phyloP scores from a whole-genome alignment of 108 stramenopile genomes.

The Nitzschia putrida region DNA sequence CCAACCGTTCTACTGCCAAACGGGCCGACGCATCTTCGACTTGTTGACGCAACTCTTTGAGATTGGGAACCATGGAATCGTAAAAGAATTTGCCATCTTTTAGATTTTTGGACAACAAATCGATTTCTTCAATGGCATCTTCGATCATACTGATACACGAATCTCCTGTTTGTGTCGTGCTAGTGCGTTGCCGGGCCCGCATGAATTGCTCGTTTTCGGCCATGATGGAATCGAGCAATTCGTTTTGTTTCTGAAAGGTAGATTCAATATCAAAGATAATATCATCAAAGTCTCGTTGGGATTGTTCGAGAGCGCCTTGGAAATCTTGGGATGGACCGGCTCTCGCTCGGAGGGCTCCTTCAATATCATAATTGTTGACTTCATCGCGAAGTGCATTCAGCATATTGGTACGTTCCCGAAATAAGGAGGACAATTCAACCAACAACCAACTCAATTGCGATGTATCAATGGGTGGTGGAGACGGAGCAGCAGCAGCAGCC shows the following conservation, averaged over 20 bases:
- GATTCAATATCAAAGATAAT: conserved; percentile 24
- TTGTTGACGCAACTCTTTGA: conserved; percentile 42
- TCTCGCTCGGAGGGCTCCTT: conserved; percentile 9
- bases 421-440: conserved; percentile 40
- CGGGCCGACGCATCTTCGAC: conserved; percentile 46
- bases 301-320: conserved; percentile 4
- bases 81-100: conserved; percentile 59
- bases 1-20: conserved; percentile 56
- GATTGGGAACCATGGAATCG: conserved; percentile 47
- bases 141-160: conserved; percentile 52
- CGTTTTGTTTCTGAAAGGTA: conserved; percentile 40
- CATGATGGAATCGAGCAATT: conserved; percentile 41
- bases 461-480: conserved; percentile 25
- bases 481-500: too few species aligned
- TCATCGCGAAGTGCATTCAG: conserved; percentile 31
- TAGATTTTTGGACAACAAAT: conserved; percentile 50
- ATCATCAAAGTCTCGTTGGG: conserved; percentile 27
- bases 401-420: conserved; percentile 33
- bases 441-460: conserved; percentile 26
- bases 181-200: conserved; percentile 17
- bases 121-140: conserved; percentile 61
- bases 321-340: conserved; percentile 10
- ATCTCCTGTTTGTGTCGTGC: conserved; percentile 21
- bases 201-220: conserved; percentile 51
- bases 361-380: conserved; percentile 28